These are phyloP conservation scores for Boletus rubescentipes DNA, from an alignment of 768 basidiomycete species.

Conservation along the genomic window DNA sequence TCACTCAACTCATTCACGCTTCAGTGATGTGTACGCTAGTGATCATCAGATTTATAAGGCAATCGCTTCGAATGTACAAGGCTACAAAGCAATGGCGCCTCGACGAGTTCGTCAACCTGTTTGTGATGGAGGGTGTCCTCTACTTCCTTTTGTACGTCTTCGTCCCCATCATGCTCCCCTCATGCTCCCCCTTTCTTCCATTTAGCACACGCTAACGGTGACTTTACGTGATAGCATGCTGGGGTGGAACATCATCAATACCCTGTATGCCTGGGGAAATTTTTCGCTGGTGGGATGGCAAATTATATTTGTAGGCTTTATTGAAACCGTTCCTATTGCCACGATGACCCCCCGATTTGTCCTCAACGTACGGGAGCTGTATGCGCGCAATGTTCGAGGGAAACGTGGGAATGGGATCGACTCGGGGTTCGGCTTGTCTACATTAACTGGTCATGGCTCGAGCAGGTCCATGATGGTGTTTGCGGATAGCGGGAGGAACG, in stretches of 20 bases:
- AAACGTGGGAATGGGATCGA: not conserved
- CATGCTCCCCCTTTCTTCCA: not conserved
- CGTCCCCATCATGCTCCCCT: too few species aligned
- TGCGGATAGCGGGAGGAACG: not conserved
- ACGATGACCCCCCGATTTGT: slow-evolving; percentile 5
- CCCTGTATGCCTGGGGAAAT: not conserved
- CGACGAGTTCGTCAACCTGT: slow-evolving; percentile 7
- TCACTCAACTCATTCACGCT: not conserved
- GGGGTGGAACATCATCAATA: not conserved
- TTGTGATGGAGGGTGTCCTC: slow-evolving; percentile 5
- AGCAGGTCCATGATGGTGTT: not conserved
- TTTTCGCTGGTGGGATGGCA: not conserved
- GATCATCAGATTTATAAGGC: not conserved
- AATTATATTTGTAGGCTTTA: not conserved
- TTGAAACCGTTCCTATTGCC: not conserved
- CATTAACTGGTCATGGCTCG: not conserved
- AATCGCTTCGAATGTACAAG: not conserved
- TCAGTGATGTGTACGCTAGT: not conserved
- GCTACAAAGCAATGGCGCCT: slow-evolving; percentile 1
- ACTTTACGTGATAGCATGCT: not conserved
- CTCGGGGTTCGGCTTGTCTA: slow-evolving; percentile 2
- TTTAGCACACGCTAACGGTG: not conserved
- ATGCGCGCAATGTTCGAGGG: not conserved
- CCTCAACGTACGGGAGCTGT: slow-evolving; percentile 6
- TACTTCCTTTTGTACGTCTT: slow-evolving; percentile 11